Percentiles rank a stretch among this genome's conserved stretches.
These are phyloP conservation scores for Hamamelis virginiana DNA, from an alignment of 164 flowering plant species.

Conservation along the genomic window DNA sequence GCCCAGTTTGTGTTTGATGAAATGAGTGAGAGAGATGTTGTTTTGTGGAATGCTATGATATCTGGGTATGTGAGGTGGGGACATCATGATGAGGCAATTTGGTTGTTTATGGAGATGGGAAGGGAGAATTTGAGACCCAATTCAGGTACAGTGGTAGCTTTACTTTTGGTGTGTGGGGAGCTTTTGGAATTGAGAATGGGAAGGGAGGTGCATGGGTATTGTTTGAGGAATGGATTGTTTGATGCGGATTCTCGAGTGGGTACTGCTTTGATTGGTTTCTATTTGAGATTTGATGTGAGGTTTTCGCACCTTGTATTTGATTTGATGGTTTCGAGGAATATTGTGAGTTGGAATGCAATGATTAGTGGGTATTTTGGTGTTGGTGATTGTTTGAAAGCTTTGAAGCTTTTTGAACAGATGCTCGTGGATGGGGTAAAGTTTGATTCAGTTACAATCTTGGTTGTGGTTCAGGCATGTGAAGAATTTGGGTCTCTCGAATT, in stretches of 20 bases:
- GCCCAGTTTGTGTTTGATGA: slow-evolving; percentile 43
- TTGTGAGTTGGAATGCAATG: slow-evolving; percentile 57
- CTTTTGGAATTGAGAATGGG: slow-evolving; percentile 27
- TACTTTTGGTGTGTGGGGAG: slow-evolving; percentile 40
- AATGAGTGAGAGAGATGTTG: slow-evolving; percentile 35
- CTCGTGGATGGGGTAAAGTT: slow-evolving; percentile 24
- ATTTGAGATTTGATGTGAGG: slow-evolving; percentile 32
- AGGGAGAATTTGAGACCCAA: slow-evolving; percentile 32
- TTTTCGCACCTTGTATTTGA: slow-evolving; percentile 38
- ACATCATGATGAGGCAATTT: slow-evolving; percentile 31
- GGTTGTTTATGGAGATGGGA: slow-evolving; percentile 32
- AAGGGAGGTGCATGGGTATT: slow-evolving; percentile 42
- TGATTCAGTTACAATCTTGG: slow-evolving; percentile 39
- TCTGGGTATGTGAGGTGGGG: slow-evolving; percentile 33
- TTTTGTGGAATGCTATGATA: slow-evolving; percentile 53
- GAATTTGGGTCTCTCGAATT: slow-evolving; percentile 29
- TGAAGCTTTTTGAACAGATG: slow-evolving; percentile 38
- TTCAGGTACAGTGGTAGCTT: slow-evolving; percentile 44
- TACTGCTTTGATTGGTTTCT: slow-evolving; percentile 54
- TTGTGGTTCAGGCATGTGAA: slow-evolving; percentile 41
- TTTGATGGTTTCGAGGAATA: slow-evolving; percentile 34
- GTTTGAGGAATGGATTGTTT: slow-evolving; percentile 47
- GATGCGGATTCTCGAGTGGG: slow-evolving; percentile 40
- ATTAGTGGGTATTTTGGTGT: slow-evolving; percentile 36
- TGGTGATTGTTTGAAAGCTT: slow-evolving; percentile 30